Evolutionary conservation across 345 rosid genomes (phyloP).

Genomic region (Eucalyptus fibrosa): DNA sequence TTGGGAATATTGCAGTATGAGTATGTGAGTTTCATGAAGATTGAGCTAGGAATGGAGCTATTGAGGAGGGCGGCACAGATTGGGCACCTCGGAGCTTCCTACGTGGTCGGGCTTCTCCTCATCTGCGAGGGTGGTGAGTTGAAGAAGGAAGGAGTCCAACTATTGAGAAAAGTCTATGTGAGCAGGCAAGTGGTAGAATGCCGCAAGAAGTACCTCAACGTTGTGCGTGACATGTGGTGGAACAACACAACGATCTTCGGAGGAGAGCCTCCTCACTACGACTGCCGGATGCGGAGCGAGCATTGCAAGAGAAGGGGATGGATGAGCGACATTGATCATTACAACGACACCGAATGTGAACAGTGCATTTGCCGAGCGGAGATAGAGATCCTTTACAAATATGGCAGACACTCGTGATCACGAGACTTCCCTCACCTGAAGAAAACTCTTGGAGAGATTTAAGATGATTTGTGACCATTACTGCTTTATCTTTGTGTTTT

Average conservation of each 20-base stretch:
- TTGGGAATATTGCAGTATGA: background rate
- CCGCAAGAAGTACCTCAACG: background rate
- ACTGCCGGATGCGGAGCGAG: background rate
- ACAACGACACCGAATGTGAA: background rate
- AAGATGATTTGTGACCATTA: background rate
- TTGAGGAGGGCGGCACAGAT: background rate
- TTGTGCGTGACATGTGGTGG: background rate
- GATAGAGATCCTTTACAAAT: background rate
- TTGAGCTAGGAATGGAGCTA: background rate
- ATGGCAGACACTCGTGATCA: background rate
- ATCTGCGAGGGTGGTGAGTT: background rate
- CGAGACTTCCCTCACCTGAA: background rate
- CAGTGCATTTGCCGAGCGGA: background rate
- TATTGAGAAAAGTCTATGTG: background rate
- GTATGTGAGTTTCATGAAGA: background rate
- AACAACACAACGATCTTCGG: background rate
- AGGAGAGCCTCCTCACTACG: background rate
- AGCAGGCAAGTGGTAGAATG: background rate
- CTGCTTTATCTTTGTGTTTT: background rate
- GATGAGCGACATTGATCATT: background rate
- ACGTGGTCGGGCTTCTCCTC: background rate
- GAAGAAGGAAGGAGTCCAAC: background rate
- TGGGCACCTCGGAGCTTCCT: background rate
- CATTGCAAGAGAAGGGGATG: background rate
- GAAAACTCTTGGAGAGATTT: background rate